Evolutionary conservation across 345 rosid genomes (phyloP), one percentile per base, ranked within the genome.

Genomic region (Syzygium grande): DNA sequence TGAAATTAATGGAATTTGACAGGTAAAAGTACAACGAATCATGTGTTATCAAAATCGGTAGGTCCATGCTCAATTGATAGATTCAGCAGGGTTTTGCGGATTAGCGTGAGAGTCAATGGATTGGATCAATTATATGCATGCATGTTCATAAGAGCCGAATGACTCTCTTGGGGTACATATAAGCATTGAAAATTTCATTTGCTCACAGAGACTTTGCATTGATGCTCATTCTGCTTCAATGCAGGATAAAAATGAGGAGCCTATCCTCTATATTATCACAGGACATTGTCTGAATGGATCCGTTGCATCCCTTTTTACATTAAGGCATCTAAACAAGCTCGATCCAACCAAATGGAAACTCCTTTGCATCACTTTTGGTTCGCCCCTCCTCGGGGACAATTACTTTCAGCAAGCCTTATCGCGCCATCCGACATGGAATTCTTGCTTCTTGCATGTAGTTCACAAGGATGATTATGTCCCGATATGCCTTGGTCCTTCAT

Each of bases 311-410:
- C 96, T 97, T 68, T 94, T 93, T 84, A 93, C 97, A 12, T 86
- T 95, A 43, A 91, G 91, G 94, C 90, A 94, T 89, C 91, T 94
- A 10, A 93, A 94, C 52, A 86, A 23, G 51, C 85, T 93, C 63
- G 30, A 91, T 11, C 85, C 6, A 52, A 85, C 87, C 3, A 77
- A 59, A 8, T 25, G 13, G 21, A 92, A 84, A 84, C 93, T 58
- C 27, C 92, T 95, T 55, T 95, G 98, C 92, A 89, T 54, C 9
- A 95, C 98, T 1, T 97, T 95, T 80, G 98, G 98, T 19, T 91
- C 95, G 6, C 95, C 98, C 1, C 90, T 95, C 15, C 12, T 94
- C 4, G 96, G 95, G 7, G 92, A 95, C 87, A 58, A 19, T 29
- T 73, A 30, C 78, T 85, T 95, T 21, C 95, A 91, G 68, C 30